phyloP scores from a whole-genome alignment of 73 alveolate species.

The Blepharisma japonicum region DNA sequence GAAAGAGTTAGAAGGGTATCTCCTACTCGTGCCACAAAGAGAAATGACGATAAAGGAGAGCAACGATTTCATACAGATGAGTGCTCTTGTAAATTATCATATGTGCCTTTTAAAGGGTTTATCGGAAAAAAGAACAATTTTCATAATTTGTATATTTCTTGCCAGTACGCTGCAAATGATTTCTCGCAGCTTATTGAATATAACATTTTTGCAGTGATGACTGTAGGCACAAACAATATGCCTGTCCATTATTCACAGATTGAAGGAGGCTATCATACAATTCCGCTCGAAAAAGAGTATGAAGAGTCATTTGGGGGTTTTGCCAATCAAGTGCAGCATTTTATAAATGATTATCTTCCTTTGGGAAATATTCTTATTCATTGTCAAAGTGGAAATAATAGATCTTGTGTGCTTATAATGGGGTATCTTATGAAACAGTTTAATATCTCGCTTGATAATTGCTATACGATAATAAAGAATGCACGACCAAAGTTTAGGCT shows the following conservation, averaged over 20 bases:
- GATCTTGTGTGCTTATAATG: neutral
- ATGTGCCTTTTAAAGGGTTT: neutral
- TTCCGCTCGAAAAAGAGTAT: neutral
- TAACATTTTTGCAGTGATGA: neutral
- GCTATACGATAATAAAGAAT: neutral
- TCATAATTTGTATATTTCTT: neutral
- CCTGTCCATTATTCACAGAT: conserved; percentile 2
- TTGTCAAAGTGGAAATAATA: neutral
- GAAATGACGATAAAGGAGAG: too few relatives aligned
- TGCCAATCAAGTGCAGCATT: neutral
- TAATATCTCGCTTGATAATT: neutral
- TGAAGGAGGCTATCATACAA: conserved; percentile 1
- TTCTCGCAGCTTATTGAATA: neutral
- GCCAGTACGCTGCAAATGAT: conserved; percentile 5
- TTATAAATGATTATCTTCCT: neutral
- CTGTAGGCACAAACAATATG: neutral
- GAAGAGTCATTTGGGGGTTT: neutral
- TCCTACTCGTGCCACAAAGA: too few relatives aligned
- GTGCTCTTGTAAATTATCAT: too few relatives aligned
- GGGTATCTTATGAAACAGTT: neutral
- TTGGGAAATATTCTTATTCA: conserved; percentile 7
- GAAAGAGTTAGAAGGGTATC: too few relatives aligned
- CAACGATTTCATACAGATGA: too few relatives aligned
- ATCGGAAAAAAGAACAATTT: neutral
- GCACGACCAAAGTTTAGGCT: neutral